Evolutionary conservation across 116 monocot genomes (phyloP).

Genomic region (Posidonia oceanica): DNA sequence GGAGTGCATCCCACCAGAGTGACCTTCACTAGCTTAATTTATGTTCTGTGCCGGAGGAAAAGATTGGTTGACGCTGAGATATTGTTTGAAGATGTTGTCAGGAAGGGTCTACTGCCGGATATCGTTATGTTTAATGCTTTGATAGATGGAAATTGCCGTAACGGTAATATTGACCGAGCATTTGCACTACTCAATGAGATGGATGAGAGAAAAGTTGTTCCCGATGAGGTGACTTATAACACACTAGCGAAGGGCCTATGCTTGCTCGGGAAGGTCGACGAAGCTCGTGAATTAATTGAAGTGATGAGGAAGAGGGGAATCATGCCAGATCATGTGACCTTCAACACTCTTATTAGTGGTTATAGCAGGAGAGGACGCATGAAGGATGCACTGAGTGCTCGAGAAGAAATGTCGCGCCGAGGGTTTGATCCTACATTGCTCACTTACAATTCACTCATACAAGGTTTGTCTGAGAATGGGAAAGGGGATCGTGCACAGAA

Average conservation of each 20-base stretch:
- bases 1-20: conserved; percentile 40
- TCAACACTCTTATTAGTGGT: conserved; percentile 83
- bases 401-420: conserved; percentile 54
- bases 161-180: conserved; percentile 44
- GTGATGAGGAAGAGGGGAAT: conserved; percentile 65
- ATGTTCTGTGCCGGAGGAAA: conserved; percentile 41
- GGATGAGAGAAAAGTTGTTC: conserved; percentile 38
- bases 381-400: conserved; percentile 40
- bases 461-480: conserved; percentile 57
- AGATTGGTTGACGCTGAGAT: conserved; percentile 52
- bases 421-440: conserved; percentile 73
- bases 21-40: conserved; percentile 72
- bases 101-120: conserved; percentile 42
- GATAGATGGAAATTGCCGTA: conserved; percentile 59
- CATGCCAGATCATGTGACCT: conserved; percentile 71
- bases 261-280: conserved; percentile 54
- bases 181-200: conserved; percentile 55
- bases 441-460: conserved; percentile 80
- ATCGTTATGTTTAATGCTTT: conserved; percentile 75
- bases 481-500: conserved; percentile 55
- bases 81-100: conserved; percentile 32
- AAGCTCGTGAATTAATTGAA: conserved; percentile 46
- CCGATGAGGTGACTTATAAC: conserved; percentile 85
- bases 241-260: conserved; percentile 74
- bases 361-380: conserved; percentile 68